Evolutionary conservation across 331 rosid genomes (phyloP), one percentile per base, ranked within the genome.

Genomic region (Pyracantha coccinea): DNA sequence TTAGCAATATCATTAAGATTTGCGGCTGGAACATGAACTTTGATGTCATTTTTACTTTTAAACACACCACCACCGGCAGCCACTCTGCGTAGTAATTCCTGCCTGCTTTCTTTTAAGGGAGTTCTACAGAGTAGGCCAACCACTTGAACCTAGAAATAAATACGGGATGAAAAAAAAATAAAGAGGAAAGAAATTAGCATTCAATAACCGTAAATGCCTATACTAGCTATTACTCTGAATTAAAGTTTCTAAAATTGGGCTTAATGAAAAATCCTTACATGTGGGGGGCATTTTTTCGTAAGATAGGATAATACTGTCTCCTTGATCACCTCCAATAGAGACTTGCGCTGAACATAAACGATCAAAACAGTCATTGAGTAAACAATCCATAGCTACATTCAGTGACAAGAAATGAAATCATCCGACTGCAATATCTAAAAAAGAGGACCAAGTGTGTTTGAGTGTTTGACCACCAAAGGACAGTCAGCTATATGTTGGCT

Each of bases 61-160:
- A 94, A 94, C 28, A 41, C 82, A 19, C 98, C 97, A 54, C 98
- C 98, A 23, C 97, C 98, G 50, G 88, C 95, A 71, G 98, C 98
- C 58, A 91, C 98, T 79, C 97, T 88, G 44, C 95, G 93, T 57
- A 93, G 81, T 59, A 93, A 82, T 78, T 94, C 98, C 24, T 91
- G 91, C 50, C 98, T 81, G 75, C 98, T 94, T 64, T 94, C 98
- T 82, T 90, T 91, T 78, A 77, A 55, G 4, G 98, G 97, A 76
- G 98, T 94, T 79, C 97, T 83, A 76, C 98, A 91, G 19, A 94
- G 95, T 66, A 94, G 85, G 65, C 97, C 98, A 69, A 94, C 76
- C 74, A 94, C 95, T 86, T 94, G 97, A 85, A 94, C 96, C 96
- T 94, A 78, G 38, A 76, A 79, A 73, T 77, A 27, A 41, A 44